phyloP scores from a whole-genome alignment of 2,329 filamentous ascomycete genomes.

The Cercospora berteroae region DNA sequence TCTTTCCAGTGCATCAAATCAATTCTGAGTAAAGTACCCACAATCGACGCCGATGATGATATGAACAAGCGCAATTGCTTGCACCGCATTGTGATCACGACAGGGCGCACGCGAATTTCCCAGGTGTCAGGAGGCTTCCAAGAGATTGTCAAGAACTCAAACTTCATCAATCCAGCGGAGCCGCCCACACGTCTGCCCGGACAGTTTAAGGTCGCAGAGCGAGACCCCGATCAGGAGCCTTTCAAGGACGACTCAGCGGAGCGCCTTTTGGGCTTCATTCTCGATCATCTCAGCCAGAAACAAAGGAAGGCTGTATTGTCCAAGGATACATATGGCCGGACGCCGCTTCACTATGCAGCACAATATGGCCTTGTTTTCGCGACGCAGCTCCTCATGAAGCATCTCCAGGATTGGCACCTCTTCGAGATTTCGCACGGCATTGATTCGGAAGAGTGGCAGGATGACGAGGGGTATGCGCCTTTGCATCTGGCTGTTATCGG shows the following conservation, averaged over 20 bases:
- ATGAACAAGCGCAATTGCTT: slow-evolving; percentile 93
- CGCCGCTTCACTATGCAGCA: slow-evolving; percentile 88
- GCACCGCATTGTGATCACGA: slow-evolving; percentile 87
- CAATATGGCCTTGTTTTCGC: slow-evolving; percentile 93
- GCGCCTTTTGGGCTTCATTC: slow-evolving; percentile 59
- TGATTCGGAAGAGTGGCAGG: slow-evolving; percentile 85
- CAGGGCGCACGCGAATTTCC: slow-evolving; percentile 69
- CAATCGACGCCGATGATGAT: slow-evolving; percentile 81
- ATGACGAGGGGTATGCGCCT: slow-evolving; percentile 85
- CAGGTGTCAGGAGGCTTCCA: slow-evolving; percentile 37
- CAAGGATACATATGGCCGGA: slow-evolving; percentile 74
- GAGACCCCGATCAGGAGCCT: slow-evolving; percentile 56
- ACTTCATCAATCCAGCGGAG: slow-evolving; percentile 77
- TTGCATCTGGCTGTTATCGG: slow-evolving; percentile 90
- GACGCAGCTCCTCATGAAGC: slow-evolving; percentile 79
- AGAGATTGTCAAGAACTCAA: slow-evolving; percentile 56
- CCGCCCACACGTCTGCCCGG: slow-evolving; percentile 63
- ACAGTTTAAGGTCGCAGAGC: slow-evolving; percentile 64
- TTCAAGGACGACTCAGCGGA: slow-evolving; percentile 73
- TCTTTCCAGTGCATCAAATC: slow-evolving; percentile 68
- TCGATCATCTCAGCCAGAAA: slow-evolving; percentile 65
- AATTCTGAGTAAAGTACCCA: slow-evolving; percentile 66
- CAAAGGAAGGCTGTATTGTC: slow-evolving; percentile 68
- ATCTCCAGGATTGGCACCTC: slow-evolving; percentile 84
- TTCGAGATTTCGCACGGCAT: slow-evolving; percentile 84